Evolutionary conservation across 805 yeast species (phyloP), one percentile per base, ranked within the genome.

Genomic region (Candida tammaniensis): DNA sequence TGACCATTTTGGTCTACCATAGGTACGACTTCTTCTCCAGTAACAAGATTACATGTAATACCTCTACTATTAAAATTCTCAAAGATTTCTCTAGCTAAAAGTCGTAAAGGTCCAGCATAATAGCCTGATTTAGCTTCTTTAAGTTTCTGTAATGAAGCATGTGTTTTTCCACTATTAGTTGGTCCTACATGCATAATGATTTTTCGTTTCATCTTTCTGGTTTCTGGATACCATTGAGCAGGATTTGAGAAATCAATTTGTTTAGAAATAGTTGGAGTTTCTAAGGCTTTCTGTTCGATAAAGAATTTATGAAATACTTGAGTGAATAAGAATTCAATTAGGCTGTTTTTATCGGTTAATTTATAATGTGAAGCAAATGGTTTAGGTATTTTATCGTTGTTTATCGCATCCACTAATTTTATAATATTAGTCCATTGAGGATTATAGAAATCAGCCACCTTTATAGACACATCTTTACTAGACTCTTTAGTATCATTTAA

Each of bases 131-230:
- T 68, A 11, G 87, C 78, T 14, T 57, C 49, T 46, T 79, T 79
- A 31, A 93, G 67, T 36, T 78, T 70, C 48, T 82, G 70, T 29
- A 93, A 61, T 0, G 98, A 95, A 30, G 76, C 73, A 52, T 86
- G 85, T 0, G 98, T 93, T 51, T 93, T 93, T 9, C 99, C 99
- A 46, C 93, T 81, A 55, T 93, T 93, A 0, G 99, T 93, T 1
- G 99, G 98, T 0, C 99, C 99, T 8, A 93, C 86, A 55, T 93
- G 99, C 79, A 93, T 75, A n/a, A 83, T 72, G 31, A 93, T 70
- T 32, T 82, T 80, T 24, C 99, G 68, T 43, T 78, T 80, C 64
- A 87, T 67, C 43, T 78, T 75, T 24, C 98, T 68, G 0, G 98
- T 94, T 28, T 71, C 78, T 0, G 98, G 96, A 49, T 71, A 93